phyloP scores from a whole-genome alignment of 495 filamentous ascomycete species.

The Astrothelium macrocarpum region DNA sequence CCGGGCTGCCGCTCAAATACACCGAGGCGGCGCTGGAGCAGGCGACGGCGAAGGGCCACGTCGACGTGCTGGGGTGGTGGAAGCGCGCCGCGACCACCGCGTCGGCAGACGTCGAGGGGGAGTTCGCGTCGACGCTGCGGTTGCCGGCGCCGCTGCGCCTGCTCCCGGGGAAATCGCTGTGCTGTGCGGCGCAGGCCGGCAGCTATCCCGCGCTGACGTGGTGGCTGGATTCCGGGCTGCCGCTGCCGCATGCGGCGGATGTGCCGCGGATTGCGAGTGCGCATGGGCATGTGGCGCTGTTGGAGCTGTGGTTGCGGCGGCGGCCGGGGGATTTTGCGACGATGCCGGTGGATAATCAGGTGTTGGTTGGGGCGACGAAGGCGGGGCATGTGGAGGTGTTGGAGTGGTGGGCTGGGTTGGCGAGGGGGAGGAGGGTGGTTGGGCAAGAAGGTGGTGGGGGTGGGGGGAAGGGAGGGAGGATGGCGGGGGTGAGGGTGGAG shows the following conservation, averaged over 20 bases:
- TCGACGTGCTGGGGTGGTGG: slow-evolving; percentile 90
- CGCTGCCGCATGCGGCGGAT: slow-evolving; percentile 60
- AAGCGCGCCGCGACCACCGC: slow-evolving; percentile 42
- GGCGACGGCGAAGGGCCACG: slow-evolving; percentile 69
- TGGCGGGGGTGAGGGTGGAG: slow-evolving; percentile 62
- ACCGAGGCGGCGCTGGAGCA: slow-evolving; percentile 78
- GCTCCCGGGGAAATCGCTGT: slow-evolving; percentile 70
- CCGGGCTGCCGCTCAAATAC: slow-evolving; percentile 70
- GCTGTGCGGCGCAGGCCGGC: slow-evolving; percentile 70
- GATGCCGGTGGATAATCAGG: slow-evolving; percentile 80
- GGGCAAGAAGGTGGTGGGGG: not conserved
- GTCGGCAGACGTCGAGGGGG: too few species aligned
- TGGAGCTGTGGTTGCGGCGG: slow-evolving; percentile 70
- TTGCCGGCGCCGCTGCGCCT: slow-evolving; percentile 53
- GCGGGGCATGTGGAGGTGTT: slow-evolving; percentile 74
- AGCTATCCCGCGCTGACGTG: slow-evolving; percentile 61
- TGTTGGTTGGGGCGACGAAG: slow-evolving; percentile 78
- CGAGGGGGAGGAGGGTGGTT: not conserved
- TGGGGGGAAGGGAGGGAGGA: slow-evolving; percentile 15
- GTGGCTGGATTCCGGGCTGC: slow-evolving; percentile 72
- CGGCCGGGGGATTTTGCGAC: slow-evolving; percentile 58
- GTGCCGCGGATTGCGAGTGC: slow-evolving; percentile 75
- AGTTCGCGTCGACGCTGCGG: too few species aligned
- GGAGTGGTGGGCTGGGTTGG: slow-evolving; percentile 78
- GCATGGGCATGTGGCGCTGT: slow-evolving; percentile 75